Evolutionary conservation across 2,329 filamentous ascomycete genomes (phyloP).

Genomic region (Phaeosphaeriaceae sp.): DNA sequence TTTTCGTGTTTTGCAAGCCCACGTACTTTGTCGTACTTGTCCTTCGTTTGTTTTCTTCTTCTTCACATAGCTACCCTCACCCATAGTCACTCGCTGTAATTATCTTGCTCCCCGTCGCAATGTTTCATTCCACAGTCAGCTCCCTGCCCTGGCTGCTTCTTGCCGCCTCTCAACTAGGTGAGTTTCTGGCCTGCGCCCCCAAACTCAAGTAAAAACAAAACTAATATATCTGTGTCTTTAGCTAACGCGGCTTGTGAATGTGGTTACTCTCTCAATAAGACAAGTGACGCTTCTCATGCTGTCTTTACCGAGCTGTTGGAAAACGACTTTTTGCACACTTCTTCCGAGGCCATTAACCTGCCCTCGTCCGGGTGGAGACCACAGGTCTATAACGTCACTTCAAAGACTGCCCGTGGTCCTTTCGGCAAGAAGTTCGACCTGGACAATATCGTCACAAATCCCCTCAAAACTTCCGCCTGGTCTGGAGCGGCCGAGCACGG

Average conservation of each 20-base stretch:
- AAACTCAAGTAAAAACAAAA: not conserved
- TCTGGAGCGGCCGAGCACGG: slow-evolving; percentile 54
- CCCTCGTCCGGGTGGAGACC: slow-evolving; percentile 63
- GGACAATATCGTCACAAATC: slow-evolving; percentile 64
- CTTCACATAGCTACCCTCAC: slow-evolving; percentile 7
- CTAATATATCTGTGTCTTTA: slow-evolving; percentile 25
- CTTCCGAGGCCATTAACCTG: slow-evolving; percentile 53
- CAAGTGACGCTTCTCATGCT: slow-evolving; percentile 47
- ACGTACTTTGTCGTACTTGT: slow-evolving; percentile 14
- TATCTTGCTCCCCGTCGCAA: slow-evolving; percentile 15
- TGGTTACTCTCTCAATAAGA: slow-evolving; percentile 67
- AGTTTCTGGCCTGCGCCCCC: slow-evolving; percentile 9
- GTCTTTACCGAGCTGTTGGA: slow-evolving; percentile 74
- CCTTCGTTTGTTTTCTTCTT: slow-evolving; percentile 16
- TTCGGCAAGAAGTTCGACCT: slow-evolving; percentile 69
- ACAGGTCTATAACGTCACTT: slow-evolving; percentile 70
- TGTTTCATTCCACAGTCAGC: slow-evolving; percentile 26
- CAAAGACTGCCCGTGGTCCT: slow-evolving; percentile 63
- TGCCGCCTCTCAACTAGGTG: slow-evolving; percentile 39
- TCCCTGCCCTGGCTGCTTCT: slow-evolving; percentile 39
- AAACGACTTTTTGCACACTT: slow-evolving; percentile 70
- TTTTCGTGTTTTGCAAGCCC: slow-evolving; percentile 11
- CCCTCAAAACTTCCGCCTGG: slow-evolving; percentile 54
- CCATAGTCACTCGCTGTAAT: slow-evolving; percentile 29
- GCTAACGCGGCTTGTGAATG: slow-evolving; percentile 68